phyloP scores from a whole-genome alignment of 108 stramenopile species.

The Aurantiochytrium sp. region DNA sequence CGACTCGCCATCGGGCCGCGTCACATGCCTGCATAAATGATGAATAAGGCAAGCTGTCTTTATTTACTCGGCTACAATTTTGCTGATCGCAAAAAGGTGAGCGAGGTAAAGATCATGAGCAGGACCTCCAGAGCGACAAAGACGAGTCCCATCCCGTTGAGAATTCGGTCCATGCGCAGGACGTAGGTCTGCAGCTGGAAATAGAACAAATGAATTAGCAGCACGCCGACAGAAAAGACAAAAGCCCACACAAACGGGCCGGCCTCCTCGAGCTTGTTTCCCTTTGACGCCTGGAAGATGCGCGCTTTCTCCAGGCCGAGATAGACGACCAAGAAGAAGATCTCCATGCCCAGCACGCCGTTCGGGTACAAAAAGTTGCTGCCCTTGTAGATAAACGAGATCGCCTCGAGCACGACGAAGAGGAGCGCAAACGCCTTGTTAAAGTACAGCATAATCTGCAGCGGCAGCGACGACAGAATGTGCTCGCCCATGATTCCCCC shows the following conservation, averaged over 20 bases:
- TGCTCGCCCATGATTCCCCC: background rate
- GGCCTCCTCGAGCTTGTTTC: background rate
- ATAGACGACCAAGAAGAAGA: background rate
- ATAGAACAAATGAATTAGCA: background rate
- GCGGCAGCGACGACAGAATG: slow-evolving; percentile 20
- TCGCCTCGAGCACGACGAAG: background rate
- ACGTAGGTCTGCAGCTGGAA: slow-evolving; percentile 32
- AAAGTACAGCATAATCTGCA: slow-evolving; percentile 21
- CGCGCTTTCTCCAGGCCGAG: background rate
- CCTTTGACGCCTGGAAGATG: slow-evolving; percentile 18
- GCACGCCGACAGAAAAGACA: background rate
- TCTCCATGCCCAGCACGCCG: background rate
- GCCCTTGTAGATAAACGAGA: background rate
- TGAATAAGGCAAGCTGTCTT: no score
- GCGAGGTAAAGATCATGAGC: background rate
- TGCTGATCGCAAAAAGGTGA: background rate
- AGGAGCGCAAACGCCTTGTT: background rate
- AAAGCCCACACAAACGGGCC: slow-evolving; percentile 3
- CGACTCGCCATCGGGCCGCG: no score
- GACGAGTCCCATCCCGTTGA: background rate
- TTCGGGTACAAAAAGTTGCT: background rate
- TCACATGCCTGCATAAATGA: no score
- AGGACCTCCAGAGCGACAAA: slow-evolving; percentile 18
- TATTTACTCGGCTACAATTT: background rate
- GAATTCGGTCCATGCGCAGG: slow-evolving; percentile 5